Conservation (phyloP, 257 asterid genomes). For the Penstemon barbatus region DNA sequence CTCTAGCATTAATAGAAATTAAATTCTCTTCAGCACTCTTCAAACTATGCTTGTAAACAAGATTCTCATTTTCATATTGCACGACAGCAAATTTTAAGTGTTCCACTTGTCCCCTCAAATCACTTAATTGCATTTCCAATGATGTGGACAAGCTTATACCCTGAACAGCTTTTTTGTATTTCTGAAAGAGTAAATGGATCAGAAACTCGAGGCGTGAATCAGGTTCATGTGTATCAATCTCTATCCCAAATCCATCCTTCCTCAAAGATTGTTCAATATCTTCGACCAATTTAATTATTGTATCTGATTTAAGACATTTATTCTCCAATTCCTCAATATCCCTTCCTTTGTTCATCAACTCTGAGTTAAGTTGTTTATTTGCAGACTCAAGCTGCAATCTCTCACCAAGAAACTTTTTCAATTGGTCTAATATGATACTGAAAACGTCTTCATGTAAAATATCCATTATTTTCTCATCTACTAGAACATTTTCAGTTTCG, state of each 20-base stretch:
- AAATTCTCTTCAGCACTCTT: slow-evolving; percentile 53
- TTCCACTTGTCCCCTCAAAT: slow-evolving; percentile 57
- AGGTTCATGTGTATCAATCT: slow-evolving; percentile 46
- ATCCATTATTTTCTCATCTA: slow-evolving; percentile 43
- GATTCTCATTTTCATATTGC: slow-evolving; percentile 67
- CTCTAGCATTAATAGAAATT: slow-evolving; percentile 47
- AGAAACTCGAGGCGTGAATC: slow-evolving; percentile 55
- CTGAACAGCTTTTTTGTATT: slow-evolving; percentile 57
- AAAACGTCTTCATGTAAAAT: slow-evolving; percentile 50
- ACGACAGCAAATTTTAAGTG: slow-evolving; percentile 46
- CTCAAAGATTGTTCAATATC: slow-evolving; percentile 57
- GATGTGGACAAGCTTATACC: slow-evolving; percentile 47
- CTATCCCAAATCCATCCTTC: slow-evolving; percentile 47
- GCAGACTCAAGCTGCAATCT: slow-evolving; percentile 56
- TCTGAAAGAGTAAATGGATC: slow-evolving; percentile 58
- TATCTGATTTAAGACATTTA: slow-evolving; percentile 48
- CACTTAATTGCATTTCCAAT: slow-evolving; percentile 56
- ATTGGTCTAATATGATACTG: slow-evolving; percentile 49
- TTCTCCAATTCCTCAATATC: slow-evolving; percentile 58
- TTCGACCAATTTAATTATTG: slow-evolving; percentile 51
- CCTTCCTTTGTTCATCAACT: slow-evolving; percentile 46
- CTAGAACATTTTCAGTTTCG: slow-evolving; percentile 37
- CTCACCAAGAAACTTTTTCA: slow-evolving; percentile 51
- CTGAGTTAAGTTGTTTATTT: slow-evolving; percentile 53
- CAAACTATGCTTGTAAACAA: slow-evolving; percentile 62